Evolutionary conservation across 129 eudicot species (phyloP).

Genomic region (Flaveria linearis): DNA sequence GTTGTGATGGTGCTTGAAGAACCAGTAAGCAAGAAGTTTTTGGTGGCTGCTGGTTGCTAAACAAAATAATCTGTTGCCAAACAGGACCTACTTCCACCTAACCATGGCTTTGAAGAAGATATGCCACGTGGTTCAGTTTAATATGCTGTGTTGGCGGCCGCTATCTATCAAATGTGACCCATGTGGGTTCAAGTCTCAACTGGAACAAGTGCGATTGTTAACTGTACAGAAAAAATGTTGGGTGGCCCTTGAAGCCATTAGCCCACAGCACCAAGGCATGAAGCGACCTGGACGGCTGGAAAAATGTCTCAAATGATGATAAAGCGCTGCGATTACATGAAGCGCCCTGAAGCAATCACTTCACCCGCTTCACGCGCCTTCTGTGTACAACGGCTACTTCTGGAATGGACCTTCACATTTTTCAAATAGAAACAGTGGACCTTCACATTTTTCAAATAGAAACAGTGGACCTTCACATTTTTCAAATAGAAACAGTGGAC

Average conservation of each 20-base stretch:
- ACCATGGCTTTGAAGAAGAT: slow-evolving; percentile 16
- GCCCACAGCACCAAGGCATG: not conserved
- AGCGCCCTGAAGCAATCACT: no score
- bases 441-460: no score
- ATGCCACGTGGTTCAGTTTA: slow-evolving; percentile 6
- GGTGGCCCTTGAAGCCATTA: not conserved
- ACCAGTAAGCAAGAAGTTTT: slow-evolving; percentile 62
- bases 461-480: no score
- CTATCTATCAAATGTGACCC: not conserved
- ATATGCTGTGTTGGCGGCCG: not conserved
- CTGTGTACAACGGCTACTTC: not conserved
- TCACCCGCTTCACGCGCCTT: no score
- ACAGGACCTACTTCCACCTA: not conserved
- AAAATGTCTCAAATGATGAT: not conserved
- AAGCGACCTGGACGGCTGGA: no score
- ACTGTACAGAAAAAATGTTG: not conserved
- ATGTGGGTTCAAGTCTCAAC: not conserved
- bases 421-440: not conserved
- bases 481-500: no score
- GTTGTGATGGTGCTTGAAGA: slow-evolving; percentile 73
- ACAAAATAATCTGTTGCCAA: not conserved
- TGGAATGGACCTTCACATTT: not conserved
- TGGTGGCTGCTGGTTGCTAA: slow-evolving; percentile 65
- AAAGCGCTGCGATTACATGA: not conserved
- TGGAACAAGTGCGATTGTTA: not conserved